Percentiles rank a stretch among this genome's conserved stretches.
phyloP scores from a whole-genome alignment of 768 basidiomycete genomes.

The Tubosaeta sp. region DNA sequence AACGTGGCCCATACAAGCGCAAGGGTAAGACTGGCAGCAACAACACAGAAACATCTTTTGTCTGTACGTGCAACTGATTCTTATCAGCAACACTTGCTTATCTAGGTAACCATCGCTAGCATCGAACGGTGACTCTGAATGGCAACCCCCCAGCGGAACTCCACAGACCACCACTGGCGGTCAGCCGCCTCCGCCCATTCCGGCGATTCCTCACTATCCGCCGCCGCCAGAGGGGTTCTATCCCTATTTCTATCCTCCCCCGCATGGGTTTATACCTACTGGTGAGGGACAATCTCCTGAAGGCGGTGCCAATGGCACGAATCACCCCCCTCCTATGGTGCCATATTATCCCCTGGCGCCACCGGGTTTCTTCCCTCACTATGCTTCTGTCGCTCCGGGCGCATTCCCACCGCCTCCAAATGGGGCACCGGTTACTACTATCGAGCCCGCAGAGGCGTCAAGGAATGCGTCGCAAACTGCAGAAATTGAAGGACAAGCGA shows the following conservation, averaged over 20 bases:
- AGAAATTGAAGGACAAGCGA: constrained; percentile 14
- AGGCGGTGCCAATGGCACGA: constrained; percentile 27
- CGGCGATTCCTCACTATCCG: constrained; percentile 27
- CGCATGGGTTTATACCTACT: constrained; percentile 37
- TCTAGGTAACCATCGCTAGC: constrained; percentile 9
- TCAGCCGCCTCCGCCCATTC: constrained; percentile 26
- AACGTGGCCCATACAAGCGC: constrained; percentile 56
- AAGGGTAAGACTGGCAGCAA: constrained; percentile 34
- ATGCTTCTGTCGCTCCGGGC: constrained; percentile 27
- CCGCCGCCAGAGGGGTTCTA: constrained; percentile 42
- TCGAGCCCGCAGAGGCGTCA: constrained; percentile 24
- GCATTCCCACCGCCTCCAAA: constrained; percentile 30
- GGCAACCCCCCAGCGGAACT: constrained; percentile 27
- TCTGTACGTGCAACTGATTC: constrained; percentile 12
- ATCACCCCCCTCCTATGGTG: constrained; percentile 29
- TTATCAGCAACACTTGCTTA: constrained; percentile 10
- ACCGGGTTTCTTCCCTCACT: constrained; percentile 38
- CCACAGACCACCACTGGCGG: constrained; percentile 10
- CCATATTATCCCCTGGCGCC: constrained; percentile 37
- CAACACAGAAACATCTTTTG: constrained; percentile 23
- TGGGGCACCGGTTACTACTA: constrained; percentile 22
- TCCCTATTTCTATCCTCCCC: constrained; percentile 40
- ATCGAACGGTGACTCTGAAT: constrained; percentile 30
- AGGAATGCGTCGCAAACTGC: constrained; percentile 12
- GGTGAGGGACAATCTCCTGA: constrained; percentile 36